Percentiles rank a stretch among this genome's conserved stretches.
These are phyloP conservation scores for Rhizopus stolonifer DNA, from an alignment of 371 early-diverging fungal species.

Conservation along the genomic window DNA sequence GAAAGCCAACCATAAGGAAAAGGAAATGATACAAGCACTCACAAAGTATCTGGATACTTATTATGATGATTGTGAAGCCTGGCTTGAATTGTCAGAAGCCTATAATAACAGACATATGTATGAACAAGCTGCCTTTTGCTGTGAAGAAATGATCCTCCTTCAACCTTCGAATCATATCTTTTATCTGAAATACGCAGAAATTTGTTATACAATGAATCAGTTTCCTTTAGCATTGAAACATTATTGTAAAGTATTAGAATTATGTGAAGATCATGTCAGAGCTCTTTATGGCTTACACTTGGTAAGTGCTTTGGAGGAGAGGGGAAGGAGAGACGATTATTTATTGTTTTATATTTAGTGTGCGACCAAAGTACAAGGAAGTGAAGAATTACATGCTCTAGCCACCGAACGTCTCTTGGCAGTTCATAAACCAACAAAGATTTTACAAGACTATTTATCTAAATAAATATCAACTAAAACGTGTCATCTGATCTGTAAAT, in stretches of 20 bases:
- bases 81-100: conserved; percentile 78
- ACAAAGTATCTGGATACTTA: conserved; percentile 77
- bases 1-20: conserved; percentile 58
- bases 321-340: too few species aligned
- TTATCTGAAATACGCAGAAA: conserved; percentile 87
- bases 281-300: conserved; percentile 77
- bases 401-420: conserved; percentile 69
- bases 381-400: conserved; percentile 50
- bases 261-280: conserved; percentile 71
- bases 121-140: conserved; percentile 84
- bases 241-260: conserved; percentile 73
- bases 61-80: conserved; percentile 83
- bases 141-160: conserved; percentile 85
- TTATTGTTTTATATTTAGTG: conserved; percentile 51
- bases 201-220: conserved; percentile 68
- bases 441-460: conserved; percentile 37
- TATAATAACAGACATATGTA: conserved; percentile 72
- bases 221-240: conserved; percentile 67
- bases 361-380: conserved; percentile 24
- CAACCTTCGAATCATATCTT: conserved; percentile 82
- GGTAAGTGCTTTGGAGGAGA: conserved; percentile 46
- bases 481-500: conserved; percentile 1
- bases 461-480: conserved; percentile 9
- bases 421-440: conserved; percentile 25
- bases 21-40: conserved; percentile 76